A percentile compares a stretch with the other conserved stretches of the same genome.
These are phyloP conservation scores for Coleophoma cylindrospora DNA, from an alignment of 2,329 filamentous ascomycete species.

Conservation along the genomic window DNA sequence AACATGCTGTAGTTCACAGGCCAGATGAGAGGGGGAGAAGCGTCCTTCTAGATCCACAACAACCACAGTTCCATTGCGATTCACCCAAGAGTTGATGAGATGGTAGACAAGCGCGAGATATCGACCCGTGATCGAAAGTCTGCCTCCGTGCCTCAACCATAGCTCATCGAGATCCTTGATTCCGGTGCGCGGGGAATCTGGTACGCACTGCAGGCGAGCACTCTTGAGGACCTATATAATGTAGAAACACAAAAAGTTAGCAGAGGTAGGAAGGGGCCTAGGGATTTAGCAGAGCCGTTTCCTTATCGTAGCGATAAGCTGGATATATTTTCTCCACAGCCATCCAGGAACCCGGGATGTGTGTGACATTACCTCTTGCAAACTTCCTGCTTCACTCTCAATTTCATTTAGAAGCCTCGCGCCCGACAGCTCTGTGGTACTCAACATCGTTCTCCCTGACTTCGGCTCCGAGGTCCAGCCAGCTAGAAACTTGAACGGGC, in stretches of 20 bases:
- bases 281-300: neutral
- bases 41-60: constrained; percentile 50
- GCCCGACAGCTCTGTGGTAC: constrained; percentile 31
- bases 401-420: constrained; percentile 47
- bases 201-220: constrained; percentile 4
- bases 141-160: constrained; percentile 40
- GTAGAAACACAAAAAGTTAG: constrained; percentile 1
- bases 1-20: constrained; percentile 19
- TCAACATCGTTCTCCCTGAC: constrained; percentile 5
- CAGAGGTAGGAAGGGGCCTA: no score
- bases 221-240: constrained; percentile 10
- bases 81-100: constrained; percentile 46
- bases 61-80: constrained; percentile 33
- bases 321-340: no score
- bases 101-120: constrained; percentile 51
- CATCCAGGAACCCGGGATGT: constrained; percentile 1
- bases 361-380: constrained; percentile 48
- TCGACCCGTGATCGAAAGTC: constrained; percentile 47
- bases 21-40: constrained; percentile 42
- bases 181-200: constrained; percentile 6
- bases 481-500: no score
- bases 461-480: neutral
- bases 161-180: constrained; percentile 43
- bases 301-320: constrained; percentile 12
- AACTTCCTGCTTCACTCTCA: constrained; percentile 36